Evolutionary conservation across 352 stramenopile species (phyloP), one percentile per base, ranked within the genome.

Genomic region (Phytophthora hybrid): DNA sequence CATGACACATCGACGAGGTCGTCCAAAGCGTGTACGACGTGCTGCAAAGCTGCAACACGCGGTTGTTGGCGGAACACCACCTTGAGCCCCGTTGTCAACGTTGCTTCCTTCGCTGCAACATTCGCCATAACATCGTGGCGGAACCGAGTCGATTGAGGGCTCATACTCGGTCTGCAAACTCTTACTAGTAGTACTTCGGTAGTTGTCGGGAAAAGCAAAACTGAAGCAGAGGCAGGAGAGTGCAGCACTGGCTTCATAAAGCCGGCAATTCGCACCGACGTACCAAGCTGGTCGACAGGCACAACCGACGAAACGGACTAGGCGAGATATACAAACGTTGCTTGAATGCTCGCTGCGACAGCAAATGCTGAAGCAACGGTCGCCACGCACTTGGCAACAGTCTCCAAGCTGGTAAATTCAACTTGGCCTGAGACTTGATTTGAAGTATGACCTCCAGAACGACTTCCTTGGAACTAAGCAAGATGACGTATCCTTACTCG

Each of bases 1-100:
- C 73, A 71, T 6, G 74, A 81, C 16, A 65, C 65, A n/a, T 81
- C 74, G 3, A 81, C 52, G 6, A 78, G 46, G 13, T 69, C 65
- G 23, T 81, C 74, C 29, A 81, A 58, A 3, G 52, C 60, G 21
- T 70, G 52, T 16, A 81, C 60, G 56, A 81, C 70, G 52, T 77
- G 73, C 19, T 73, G 57, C 32, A 81, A 56, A 19, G 65, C 61
- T 66, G 51, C 70, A 57, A 76, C 31, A 13, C 37, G n/a, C 18
- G 61, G 53, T 39, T 78, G 58, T 39, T 74, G 59, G 54, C 65
- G 70, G 47, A 78, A 47, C 16, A 78, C 70, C 0, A 78, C 70
- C 1, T n/a, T 37, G 13, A 80, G 70, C 19, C 64, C 64, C 18
- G 74, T 76, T 18, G 65, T 66, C 51, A 81, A 37, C 16, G 70